These are phyloP conservation scores for Tetrahymena thermophila DNA, from an alignment of 73 alveolate species.

Conservation along the genomic window DNA sequence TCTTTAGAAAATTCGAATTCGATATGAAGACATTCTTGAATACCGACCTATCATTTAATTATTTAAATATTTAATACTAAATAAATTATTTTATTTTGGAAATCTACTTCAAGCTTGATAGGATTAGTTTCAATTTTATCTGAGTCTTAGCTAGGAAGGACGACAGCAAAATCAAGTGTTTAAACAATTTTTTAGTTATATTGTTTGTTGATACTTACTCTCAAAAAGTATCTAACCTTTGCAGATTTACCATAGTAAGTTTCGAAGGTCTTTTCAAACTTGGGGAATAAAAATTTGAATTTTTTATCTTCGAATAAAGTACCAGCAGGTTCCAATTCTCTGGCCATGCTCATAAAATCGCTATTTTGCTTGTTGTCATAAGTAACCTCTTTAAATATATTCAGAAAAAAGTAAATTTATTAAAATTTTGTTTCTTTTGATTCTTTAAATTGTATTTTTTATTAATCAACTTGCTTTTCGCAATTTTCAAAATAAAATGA, in stretches of 20 bases:
- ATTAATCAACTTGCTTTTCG: background rate
- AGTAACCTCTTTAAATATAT: constrained; percentile 7
- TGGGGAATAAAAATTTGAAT: constrained; percentile 18
- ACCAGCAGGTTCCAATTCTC: constrained; percentile 47
- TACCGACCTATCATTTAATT: constrained; percentile 78
- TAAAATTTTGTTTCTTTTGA: background rate
- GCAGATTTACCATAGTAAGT: constrained; percentile 42
- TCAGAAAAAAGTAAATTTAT: background rate
- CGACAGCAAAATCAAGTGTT: background rate
- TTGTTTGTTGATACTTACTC: background rate
- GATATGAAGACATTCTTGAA: constrained; percentile 98
- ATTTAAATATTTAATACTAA: background rate
- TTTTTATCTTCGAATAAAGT: constrained; percentile 20
- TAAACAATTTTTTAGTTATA: background rate
- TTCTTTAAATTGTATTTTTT: background rate
- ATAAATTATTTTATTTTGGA: background rate
- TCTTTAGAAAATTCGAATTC: constrained; percentile 95
- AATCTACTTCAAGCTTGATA: background rate
- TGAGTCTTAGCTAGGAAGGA: background rate
- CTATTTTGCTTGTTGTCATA: constrained; percentile 32
- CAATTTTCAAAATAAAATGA: no score
- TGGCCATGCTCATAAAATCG: constrained; percentile 42
- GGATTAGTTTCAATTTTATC: background rate
- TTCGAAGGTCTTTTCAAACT: constrained; percentile 32
- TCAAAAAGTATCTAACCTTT: background rate